Evolutionary conservation across 2,329 filamentous ascomycete genomes (phyloP).

Genomic region (Botrytis paeoniae): DNA sequence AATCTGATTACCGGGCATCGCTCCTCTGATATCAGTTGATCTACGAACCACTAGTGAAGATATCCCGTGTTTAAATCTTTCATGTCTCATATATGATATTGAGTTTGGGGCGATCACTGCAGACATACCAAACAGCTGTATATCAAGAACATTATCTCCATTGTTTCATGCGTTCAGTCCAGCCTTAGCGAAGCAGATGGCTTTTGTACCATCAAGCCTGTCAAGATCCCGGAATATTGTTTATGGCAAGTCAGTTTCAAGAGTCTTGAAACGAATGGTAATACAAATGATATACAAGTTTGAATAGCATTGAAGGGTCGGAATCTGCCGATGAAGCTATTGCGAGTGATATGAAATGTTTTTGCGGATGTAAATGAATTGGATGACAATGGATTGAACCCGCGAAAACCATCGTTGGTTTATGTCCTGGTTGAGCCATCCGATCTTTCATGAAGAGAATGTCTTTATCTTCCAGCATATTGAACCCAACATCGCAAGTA

Average conservation of each 20-base stretch:
- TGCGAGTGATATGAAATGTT: not conserved
- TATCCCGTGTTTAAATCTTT: too few species aligned
- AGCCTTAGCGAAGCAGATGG: not conserved
- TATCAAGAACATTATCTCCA: not conserved
- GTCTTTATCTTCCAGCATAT: not conserved
- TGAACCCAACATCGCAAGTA: not conserved
- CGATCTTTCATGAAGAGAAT: not conserved
- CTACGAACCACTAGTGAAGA: not conserved
- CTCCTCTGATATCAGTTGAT: too few species aligned
- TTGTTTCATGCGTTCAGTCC: not conserved
- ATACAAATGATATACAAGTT: not conserved
- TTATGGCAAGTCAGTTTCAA: not conserved
- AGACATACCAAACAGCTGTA: not conserved
- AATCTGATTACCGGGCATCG: not conserved
- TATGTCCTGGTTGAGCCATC: not conserved
- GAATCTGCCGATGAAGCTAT: not conserved
- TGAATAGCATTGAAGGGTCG: not conserved
- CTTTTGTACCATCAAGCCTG: not conserved
- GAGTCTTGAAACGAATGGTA: not conserved
- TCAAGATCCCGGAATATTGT: not conserved
- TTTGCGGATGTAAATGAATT: not conserved
- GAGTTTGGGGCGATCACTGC: not conserved
- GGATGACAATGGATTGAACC: too few species aligned
- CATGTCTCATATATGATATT: too few species aligned
- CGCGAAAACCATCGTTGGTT: not conserved